phyloP scores from a whole-genome alignment of 1,284 basidiomycete species.

The Microbotryum intermedium region DNA sequence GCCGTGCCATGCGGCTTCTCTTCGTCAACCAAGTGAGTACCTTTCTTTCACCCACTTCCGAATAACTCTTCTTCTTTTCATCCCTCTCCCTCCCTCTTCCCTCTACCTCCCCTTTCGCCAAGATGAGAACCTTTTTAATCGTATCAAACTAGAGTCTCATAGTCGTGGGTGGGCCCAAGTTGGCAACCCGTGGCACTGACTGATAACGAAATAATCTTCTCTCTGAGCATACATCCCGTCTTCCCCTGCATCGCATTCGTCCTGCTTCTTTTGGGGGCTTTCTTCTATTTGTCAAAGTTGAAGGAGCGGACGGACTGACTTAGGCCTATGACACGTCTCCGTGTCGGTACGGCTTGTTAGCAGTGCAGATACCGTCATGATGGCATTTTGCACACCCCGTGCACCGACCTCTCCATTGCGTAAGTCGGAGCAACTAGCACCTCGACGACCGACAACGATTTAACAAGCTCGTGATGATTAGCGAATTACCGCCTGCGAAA shows the following conservation, averaged over 20 bases:
- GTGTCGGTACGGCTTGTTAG: neutral
- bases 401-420: neutral
- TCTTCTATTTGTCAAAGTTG: neutral
- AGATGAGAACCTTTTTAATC: conserved; percentile 7
- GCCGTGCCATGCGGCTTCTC: neutral
- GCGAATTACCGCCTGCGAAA: too few species aligned
- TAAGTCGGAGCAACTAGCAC: neutral
- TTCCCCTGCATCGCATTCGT: neutral
- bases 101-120: neutral
- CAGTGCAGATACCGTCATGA: neutral
- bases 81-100: neutral
- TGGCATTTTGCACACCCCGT: neutral
- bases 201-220: conserved; percentile 24
- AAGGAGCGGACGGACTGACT: neutral
- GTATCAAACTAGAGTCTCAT: conserved; percentile 26
- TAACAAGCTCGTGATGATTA: too few species aligned
- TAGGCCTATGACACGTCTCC: neutral
- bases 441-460: too few species aligned
- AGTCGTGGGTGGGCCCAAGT: conserved; percentile 14
- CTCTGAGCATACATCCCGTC: conserved; percentile 1
- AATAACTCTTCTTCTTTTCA: too few species aligned
- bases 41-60: too few species aligned
- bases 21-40: neutral
- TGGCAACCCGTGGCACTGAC: conserved; percentile 8
- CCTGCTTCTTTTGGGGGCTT: neutral